phyloP scores from a whole-genome alignment of 1,139 yeast genomes.

The Saccharomycopsis hybrid region DNA sequence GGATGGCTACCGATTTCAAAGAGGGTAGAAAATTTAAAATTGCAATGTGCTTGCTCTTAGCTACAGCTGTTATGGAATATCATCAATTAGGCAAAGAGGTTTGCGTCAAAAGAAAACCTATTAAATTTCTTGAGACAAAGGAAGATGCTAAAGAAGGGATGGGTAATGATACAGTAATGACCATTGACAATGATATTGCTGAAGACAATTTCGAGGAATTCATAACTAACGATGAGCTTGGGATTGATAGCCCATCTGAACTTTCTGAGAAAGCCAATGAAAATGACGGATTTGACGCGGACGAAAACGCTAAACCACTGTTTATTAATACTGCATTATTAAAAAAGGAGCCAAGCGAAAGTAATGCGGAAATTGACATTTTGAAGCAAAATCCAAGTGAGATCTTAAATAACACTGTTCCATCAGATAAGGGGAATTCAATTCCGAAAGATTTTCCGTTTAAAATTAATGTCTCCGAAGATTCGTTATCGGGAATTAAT shows the following conservation, averaged over 20 bases:
- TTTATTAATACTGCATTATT: background rate
- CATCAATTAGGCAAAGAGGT: slow-evolving; percentile 66
- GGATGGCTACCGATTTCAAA: slow-evolving; percentile 78
- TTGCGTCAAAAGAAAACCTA: slow-evolving; percentile 46
- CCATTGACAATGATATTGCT: no score
- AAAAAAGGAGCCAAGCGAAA: background rate
- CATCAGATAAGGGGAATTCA: background rate
- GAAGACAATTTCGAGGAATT: slow-evolving; percentile 12
- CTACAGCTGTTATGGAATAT: slow-evolving; percentile 69
- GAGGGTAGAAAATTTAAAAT: slow-evolving; percentile 65
- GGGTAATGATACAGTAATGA: slow-evolving; percentile 11
- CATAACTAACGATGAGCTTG: slow-evolving; percentile 14
- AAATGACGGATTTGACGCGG: background rate
- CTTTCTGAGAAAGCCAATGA: background rate
- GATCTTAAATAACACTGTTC: background rate
- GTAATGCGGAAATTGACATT: background rate
- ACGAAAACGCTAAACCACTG: background rate
- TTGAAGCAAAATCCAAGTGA: slow-evolving; percentile 1
- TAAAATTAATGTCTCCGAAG: slow-evolving; percentile 43
- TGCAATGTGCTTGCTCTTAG: slow-evolving; percentile 62
- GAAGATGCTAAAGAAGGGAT: slow-evolving; percentile 6
- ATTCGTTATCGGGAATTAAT: slow-evolving; percentile 32
- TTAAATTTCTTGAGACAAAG: slow-evolving; percentile 28
- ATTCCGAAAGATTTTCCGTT: slow-evolving; percentile 38
- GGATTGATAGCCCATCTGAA: slow-evolving; percentile 7